A percentile compares a stretch with the other conserved stretches of the same genome.
Evolutionary conservation across 202 grass and related monocot species (phyloP).

Genomic region (Cymbopogon flexuosus): DNA sequence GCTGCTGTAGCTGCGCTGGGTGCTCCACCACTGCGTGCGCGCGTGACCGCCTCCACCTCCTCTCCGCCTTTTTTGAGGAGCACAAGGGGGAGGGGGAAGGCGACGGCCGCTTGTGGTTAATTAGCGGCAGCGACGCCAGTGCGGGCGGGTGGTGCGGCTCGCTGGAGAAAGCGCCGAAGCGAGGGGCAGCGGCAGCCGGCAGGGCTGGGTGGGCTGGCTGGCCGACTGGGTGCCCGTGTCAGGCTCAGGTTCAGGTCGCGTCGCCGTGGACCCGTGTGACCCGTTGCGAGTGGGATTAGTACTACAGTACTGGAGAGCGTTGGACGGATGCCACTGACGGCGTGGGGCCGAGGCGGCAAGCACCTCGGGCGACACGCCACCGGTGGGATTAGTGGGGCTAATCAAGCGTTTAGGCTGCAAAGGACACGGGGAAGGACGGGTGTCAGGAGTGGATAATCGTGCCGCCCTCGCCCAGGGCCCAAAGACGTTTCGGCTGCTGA

Average conservation of each 20-base stretch:
- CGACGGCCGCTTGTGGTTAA: slow-evolving; percentile 46
- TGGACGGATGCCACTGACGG: neutral
- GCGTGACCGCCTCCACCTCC: neutral
- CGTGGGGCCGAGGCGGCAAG: neutral
- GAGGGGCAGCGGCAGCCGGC: neutral
- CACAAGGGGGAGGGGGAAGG: neutral
- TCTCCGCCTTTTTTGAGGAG: slow-evolving; percentile 28
- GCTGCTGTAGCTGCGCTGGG: neutral
- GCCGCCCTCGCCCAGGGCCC: neutral
- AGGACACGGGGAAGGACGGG: neutral
- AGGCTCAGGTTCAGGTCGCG: neutral
- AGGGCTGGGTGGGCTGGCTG: too few species aligned
- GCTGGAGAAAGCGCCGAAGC: slow-evolving; percentile 39
- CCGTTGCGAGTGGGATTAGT: neutral
- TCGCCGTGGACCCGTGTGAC: neutral
- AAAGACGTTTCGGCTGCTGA: slow-evolving; percentile 31
- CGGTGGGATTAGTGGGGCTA: slow-evolving; percentile 14
- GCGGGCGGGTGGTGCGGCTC: neutral
- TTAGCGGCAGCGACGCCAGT: slow-evolving; percentile 11
- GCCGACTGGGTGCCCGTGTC: slow-evolving; percentile 34
- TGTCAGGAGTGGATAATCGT: slow-evolving; percentile 26
- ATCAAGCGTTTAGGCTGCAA: neutral
- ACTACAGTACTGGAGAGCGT: neutral
- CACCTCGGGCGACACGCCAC: neutral
- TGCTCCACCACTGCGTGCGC: neutral